A percentile compares a stretch with the other conserved stretches of the same genome.
Conservation (phyloP, 768 basidiomycete genomes). For the Ramaria sp. region DNA sequence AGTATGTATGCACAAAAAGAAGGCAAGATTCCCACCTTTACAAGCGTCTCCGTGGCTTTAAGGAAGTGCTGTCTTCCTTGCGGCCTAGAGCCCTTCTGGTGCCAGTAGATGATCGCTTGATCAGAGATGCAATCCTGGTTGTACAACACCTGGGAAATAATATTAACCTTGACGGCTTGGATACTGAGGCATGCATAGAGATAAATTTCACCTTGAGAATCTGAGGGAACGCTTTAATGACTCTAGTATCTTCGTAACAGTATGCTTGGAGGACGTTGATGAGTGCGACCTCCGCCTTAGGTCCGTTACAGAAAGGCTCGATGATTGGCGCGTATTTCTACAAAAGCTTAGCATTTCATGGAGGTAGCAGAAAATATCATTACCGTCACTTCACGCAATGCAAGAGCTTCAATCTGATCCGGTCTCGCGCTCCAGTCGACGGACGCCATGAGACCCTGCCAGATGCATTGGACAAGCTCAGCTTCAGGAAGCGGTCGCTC, state of each 20-base stretch:
- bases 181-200: background rate
- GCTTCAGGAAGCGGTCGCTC: slow-evolving; percentile 76
- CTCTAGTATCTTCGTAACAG: slow-evolving; percentile 92
- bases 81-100: slow-evolving; percentile 92
- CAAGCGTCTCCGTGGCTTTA: slow-evolving; percentile 75
- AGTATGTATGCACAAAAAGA: slow-evolving; percentile 3
- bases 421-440: slow-evolving; percentile 84
- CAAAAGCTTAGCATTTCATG: background rate
- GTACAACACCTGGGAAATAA: slow-evolving; percentile 62
- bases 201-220: slow-evolving; percentile 59
- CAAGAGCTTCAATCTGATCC: slow-evolving; percentile 85
- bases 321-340: slow-evolving; percentile 80
- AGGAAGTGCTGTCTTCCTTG: slow-evolving; percentile 95
- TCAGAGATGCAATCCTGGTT: slow-evolving; percentile 94
- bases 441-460: slow-evolving; percentile 81
- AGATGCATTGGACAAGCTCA: slow-evolving; percentile 82
- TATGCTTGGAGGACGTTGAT: slow-evolving; percentile 94
- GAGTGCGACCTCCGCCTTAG: slow-evolving; percentile 86
- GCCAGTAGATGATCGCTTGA: slow-evolving; percentile 96
- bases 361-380: slow-evolving; percentile 19
- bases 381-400: slow-evolving; percentile 82
- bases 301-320: slow-evolving; percentile 79
- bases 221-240: slow-evolving; percentile 91
- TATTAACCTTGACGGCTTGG: background rate
- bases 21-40: slow-evolving; percentile 50